These are phyloP conservation scores for Malassezia obtusa DNA, from an alignment of 1,284 basidiomycete species.

Conservation along the genomic window DNA sequence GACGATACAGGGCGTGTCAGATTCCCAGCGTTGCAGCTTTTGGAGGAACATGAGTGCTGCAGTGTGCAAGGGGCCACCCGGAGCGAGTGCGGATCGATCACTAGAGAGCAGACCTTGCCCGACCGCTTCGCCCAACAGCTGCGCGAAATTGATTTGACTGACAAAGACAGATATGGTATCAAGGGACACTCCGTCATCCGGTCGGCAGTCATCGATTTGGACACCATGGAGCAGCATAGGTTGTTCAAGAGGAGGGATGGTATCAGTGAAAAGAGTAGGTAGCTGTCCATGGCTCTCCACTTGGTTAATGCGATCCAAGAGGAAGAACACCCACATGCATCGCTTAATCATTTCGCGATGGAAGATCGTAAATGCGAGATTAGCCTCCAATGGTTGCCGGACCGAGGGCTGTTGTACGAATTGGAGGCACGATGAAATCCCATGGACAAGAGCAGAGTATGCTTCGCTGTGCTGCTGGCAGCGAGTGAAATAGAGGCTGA, in stretches of 20 bases:
- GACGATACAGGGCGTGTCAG: not conserved
- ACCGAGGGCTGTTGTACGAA: not conserved
- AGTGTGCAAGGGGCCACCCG: not conserved
- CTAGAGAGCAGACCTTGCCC: not conserved
- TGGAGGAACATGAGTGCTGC: not conserved
- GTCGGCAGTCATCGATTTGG: not conserved
- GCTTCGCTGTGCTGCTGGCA: not conserved
- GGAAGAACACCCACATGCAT: slow-evolving; percentile 8
- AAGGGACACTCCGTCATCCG: not conserved
- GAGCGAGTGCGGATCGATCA: not conserved
- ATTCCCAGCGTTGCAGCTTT: not conserved
- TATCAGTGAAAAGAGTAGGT: not conserved
- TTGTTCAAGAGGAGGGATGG: not conserved
- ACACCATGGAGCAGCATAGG: slow-evolving; percentile 1
- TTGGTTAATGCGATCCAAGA: not conserved
- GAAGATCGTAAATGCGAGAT: not conserved
- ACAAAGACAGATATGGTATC: not conserved
- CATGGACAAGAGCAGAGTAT: not conserved
- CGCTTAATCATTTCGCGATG: slow-evolving; percentile 15
- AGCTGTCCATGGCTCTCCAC: not conserved
- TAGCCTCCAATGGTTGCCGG: not conserved
- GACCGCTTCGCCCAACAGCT: not conserved
- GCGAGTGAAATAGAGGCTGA: not conserved
- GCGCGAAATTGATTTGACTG: not conserved
- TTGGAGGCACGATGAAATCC: not conserved